These are phyloP conservation scores for Cutaneotrichosporon dermatis DNA, from an alignment of 1,284 basidiomycete genomes.

Conservation along the genomic window DNA sequence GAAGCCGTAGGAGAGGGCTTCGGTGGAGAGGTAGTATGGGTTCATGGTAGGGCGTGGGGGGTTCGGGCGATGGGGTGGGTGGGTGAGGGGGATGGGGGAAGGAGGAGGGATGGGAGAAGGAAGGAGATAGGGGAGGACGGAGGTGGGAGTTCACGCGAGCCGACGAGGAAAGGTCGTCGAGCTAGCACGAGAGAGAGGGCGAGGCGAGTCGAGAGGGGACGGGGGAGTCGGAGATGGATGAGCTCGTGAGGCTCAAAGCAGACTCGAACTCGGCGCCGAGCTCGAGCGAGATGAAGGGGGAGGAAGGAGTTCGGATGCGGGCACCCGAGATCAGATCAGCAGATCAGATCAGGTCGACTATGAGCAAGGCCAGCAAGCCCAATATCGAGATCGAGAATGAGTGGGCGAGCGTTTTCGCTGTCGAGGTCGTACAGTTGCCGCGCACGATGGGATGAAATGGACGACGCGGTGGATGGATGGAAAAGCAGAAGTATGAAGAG, in stretches of 20 bases:
- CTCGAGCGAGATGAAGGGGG: not conserved
- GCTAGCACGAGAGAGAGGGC: not conserved
- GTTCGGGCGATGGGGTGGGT: not conserved
- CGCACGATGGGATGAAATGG: not conserved
- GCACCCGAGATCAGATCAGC: not conserved
- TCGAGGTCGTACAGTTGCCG: too few species aligned
- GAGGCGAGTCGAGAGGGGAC: not conserved
- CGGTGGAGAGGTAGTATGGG: constrained; percentile 20
- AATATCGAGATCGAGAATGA: too few species aligned
- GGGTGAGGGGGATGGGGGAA: not conserved
- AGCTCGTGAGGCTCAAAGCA: too few species aligned
- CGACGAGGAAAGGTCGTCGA: too few species aligned
- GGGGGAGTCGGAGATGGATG: not conserved
- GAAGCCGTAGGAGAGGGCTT: constrained; percentile 13
- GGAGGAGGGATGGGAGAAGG: not conserved
- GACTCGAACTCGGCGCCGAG: too few species aligned
- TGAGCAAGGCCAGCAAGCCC: too few species aligned
- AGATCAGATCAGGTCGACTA: too few species aligned
- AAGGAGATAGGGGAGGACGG: not conserved
- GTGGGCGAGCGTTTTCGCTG: too few species aligned
- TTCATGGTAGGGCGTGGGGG: constrained; percentile 10
- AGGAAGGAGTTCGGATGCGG: too few species aligned
- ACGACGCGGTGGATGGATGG: not conserved
- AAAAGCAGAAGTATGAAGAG: too few species aligned
- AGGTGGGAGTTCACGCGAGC: too few species aligned